Evolutionary conservation across 1,139 yeast species (phyloP), one percentile per base, ranked within the genome.

Genomic region (Ashbya aceris): DNA sequence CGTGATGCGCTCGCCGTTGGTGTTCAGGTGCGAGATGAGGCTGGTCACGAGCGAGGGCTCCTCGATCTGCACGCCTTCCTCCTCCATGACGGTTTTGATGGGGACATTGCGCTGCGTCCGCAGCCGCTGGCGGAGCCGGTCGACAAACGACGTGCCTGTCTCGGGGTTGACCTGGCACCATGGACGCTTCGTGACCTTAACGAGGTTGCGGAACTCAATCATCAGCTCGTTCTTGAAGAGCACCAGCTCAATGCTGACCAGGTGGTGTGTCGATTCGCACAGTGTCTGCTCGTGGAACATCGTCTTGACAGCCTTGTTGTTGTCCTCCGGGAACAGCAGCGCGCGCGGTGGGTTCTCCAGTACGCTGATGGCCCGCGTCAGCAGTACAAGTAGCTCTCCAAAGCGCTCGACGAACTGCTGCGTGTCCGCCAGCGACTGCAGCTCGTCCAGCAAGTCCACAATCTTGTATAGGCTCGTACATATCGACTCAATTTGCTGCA

Each of bases 171-270:
- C 51, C 7, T 51, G 45, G 39, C 58, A 50, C 69, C 69, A 66
- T 5, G 70, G 70, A 31, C 49, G 52, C 43, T 62, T 64, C 5
- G 51, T 48, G n/a, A 57, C 54, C 44, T 54, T 56, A 5, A 33
- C 40, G 30, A 60, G 42, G 41, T 58, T 56, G 35, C 62, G 48
- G 31, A 59, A 47, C 27, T 60, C 63, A 17, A 60, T 47, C 38
- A 55, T 50, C 7, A 60, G 43, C 41, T 60, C 62, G 36, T 54
- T 55, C 30, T 50, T 50, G 37, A 52, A 50, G 9, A 60, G 44
- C 6, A 55, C 49, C n/a, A 58, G 40, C 40, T 60, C 64, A 7
- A 60, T 40, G 33, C 54, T 50, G 10, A 60, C 39, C 34, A 46
- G 14, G 30, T 56, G 60, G 33, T 58, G 62, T 7, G 51, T 44